Evolutionary conservation across 2,329 filamentous ascomycete species (phyloP).

Genomic region (Paraphoma sp.): DNA sequence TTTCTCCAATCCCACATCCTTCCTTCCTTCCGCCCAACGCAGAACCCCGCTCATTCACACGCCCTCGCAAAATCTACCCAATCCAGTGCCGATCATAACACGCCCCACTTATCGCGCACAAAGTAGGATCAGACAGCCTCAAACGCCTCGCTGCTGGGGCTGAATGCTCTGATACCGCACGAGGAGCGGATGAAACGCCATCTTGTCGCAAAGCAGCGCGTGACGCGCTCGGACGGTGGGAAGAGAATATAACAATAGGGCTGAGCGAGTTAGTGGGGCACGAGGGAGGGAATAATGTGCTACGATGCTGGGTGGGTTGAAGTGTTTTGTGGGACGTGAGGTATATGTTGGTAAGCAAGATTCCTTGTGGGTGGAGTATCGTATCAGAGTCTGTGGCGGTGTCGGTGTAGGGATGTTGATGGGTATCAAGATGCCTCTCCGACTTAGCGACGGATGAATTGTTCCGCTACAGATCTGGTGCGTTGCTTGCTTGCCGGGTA

Average conservation of each 20-base stretch:
- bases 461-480: no score
- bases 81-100: constrained; percentile 1
- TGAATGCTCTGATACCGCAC: constrained; percentile 24
- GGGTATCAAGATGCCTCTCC: no score
- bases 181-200: constrained; percentile 29
- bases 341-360: background rate
- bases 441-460: no score
- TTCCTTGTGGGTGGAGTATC: background rate
- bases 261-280: background rate
- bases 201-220: constrained; percentile 12
- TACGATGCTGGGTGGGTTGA: background rate
- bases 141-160: constrained; percentile 13
- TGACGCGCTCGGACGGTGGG: background rate
- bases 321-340: background rate
- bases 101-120: background rate
- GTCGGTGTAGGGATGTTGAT: no score
- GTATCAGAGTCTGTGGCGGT: no score
- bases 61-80: background rate
- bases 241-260: background rate
- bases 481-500: no score
- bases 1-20: no score
- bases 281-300: no score
- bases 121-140: constrained; percentile 11
- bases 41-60: no score
- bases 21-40: no score